A percentile compares a stretch with the other conserved stretches of the same genome.
phyloP scores from a whole-genome alignment of 1,284 basidiomycete genomes.

The Apiotrichum siamense region DNA sequence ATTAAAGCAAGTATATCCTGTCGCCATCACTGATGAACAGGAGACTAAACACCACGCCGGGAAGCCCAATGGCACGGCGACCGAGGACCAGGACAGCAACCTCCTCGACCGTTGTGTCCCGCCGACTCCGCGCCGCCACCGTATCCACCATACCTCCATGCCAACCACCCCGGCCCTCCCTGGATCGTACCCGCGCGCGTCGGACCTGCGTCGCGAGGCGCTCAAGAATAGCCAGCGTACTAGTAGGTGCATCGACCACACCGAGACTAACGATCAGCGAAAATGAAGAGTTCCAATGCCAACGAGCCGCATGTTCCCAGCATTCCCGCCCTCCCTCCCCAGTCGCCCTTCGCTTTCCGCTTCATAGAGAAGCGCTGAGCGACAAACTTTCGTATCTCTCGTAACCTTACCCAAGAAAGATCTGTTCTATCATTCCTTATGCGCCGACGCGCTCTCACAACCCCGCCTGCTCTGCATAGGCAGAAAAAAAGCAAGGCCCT shows the following conservation, averaged over 20 bases:
- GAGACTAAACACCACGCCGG: too few relatives aligned
- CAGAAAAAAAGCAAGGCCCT: too few relatives aligned
- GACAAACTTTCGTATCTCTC: too few relatives aligned
- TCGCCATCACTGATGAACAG: too few relatives aligned
- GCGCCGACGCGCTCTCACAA: too few relatives aligned
- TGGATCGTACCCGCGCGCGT: not conserved
- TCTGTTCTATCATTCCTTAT: not conserved
- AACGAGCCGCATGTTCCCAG: not conserved
- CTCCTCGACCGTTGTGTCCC: not conserved
- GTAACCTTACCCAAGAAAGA: too few relatives aligned
- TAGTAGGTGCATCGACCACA: too few relatives aligned
- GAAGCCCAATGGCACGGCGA: not conserved
- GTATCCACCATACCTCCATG: not conserved
- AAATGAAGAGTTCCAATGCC: too few relatives aligned
- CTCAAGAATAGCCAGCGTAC: not conserved
- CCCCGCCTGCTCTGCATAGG: too few relatives aligned
- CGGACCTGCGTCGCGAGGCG: not conserved
- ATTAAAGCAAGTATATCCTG: too few relatives aligned
- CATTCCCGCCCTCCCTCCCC: not conserved
- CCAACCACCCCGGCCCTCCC: not conserved
- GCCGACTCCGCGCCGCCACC: too few relatives aligned
- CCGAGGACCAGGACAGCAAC: not conserved
- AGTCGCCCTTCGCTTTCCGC: not conserved
- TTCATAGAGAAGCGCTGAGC: not conserved
- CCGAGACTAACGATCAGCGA: not conserved